Percentiles rank a stretch among this genome's conserved stretches.
These are phyloP conservation scores for Solanum piurae DNA, from an alignment of 257 asterid genomes.

Conservation along the genomic window DNA sequence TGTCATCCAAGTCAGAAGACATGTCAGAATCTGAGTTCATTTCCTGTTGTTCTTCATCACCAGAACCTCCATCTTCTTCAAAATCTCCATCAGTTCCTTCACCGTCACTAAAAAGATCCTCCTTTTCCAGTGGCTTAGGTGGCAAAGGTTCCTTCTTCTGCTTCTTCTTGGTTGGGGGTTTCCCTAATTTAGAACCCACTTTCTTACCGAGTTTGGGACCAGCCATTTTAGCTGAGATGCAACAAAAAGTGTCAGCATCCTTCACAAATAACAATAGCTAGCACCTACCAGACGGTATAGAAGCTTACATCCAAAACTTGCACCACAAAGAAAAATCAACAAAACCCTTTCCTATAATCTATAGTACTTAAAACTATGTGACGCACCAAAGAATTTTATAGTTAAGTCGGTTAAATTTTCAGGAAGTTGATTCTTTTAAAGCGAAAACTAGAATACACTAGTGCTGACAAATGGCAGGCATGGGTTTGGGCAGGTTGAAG, in stretches of 20 bases:
- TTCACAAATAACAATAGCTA: background rate
- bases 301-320: background rate
- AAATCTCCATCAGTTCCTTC: conserved; percentile 30
- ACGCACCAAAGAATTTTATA: background rate
- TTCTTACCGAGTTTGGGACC: conserved; percentile 34
- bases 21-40: conserved; percentile 49
- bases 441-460: background rate
- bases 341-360: background rate
- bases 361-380: background rate
- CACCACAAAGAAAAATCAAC: background rate
- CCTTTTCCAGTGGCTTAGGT: conserved; percentile 21
- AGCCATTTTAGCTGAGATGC: conserved; percentile 37
- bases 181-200: conserved; percentile 15
- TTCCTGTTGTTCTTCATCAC: conserved; percentile 33
- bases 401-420: background rate
- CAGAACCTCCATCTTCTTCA: conserved; percentile 20
- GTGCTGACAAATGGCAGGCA: background rate
- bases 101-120: conserved; percentile 37
- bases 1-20: conserved; percentile 73
- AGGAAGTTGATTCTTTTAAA: background rate
- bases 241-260: background rate
- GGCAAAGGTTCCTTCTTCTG: conserved; percentile 29
- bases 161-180: conserved; percentile 47
- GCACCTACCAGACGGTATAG: background rate
- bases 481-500: background rate